A percentile compares a stretch with the other conserved stretches of the same genome.
phyloP scores from a whole-genome alignment of 2,329 filamentous ascomycete species.

The Pyricularia sp. region DNA sequence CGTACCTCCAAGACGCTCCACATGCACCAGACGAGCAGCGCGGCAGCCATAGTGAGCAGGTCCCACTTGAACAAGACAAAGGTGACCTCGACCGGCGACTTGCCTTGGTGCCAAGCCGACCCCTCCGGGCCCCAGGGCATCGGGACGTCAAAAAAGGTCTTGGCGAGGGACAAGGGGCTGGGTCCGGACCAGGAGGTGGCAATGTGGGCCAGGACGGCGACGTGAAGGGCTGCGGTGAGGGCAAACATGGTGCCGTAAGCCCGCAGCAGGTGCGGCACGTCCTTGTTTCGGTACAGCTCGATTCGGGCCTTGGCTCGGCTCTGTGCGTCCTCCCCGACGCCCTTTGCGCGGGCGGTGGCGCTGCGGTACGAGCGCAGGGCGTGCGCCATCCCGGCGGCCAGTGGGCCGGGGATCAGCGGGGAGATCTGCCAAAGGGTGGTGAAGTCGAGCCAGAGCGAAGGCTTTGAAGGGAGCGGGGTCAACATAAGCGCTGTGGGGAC shows the following conservation, averaged over 20 bases:
- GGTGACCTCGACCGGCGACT: neutral
- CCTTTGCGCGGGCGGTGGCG: neutral
- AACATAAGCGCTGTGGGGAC: slow-evolving; percentile 11
- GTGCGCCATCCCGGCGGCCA: neutral
- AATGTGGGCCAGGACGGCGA: neutral
- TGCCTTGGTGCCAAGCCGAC: neutral
- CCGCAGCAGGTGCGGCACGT: neutral
- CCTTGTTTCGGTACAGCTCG: neutral
- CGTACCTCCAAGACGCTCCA: slow-evolving; percentile 3
- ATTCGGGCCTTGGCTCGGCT: neutral
- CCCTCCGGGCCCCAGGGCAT: neutral
- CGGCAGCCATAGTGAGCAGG: neutral
- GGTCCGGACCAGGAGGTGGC: neutral
- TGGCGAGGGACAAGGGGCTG: neutral
- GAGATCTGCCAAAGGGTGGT: slow-evolving; percentile 11
- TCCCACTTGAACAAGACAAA: neutral
- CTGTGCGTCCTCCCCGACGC: neutral
- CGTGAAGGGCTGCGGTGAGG: neutral
- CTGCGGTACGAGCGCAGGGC: neutral
- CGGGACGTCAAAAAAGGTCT: neutral
- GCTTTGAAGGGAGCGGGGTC: slow-evolving; percentile 1
- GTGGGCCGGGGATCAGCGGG: slow-evolving; percentile 8
- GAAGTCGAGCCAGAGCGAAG: slow-evolving; percentile 7
- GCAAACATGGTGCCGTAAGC: neutral
- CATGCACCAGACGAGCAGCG: slow-evolving; percentile 3